A percentile compares a stretch with the other conserved stretches of the same genome.
Evolutionary conservation across 805 yeast species (phyloP).

Genomic region (Saccharomycopsis sp.): DNA sequence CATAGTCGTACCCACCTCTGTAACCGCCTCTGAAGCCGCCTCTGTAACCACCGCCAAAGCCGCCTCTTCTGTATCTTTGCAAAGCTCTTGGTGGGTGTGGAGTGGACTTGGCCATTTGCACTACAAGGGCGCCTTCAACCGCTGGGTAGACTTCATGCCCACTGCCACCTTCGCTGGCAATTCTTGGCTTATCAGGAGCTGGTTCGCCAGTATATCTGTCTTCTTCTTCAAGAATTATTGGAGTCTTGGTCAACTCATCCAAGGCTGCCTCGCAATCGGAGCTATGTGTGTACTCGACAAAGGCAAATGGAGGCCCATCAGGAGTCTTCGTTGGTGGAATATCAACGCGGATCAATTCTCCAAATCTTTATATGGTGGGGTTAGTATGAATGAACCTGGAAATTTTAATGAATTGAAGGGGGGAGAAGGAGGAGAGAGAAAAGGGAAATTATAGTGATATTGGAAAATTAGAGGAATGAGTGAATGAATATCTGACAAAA

Average conservation of each 20-base stretch:
- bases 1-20: conserved; percentile 8
- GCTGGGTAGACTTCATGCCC: too few relatives aligned
- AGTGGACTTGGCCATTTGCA: conserved; percentile 19
- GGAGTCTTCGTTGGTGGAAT: conserved; percentile 53
- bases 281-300: conserved; percentile 47
- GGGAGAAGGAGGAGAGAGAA: too few relatives aligned
- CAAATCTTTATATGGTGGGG: too few relatives aligned
- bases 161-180: too few relatives aligned
- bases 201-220: conserved; percentile 1
- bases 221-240: conserved; percentile 9
- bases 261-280: conserved; percentile 49
- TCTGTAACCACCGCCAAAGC: conserved; percentile 16
- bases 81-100: conserved; percentile 15
- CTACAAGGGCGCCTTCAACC: conserved; percentile 19
- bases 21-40: conserved; percentile 14
- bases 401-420: too few relatives aligned
- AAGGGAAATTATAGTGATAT: too few relatives aligned
- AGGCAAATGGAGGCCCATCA: conserved; percentile 52
- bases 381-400: too few relatives aligned
- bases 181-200: background rate
- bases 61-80: conserved; percentile 17
- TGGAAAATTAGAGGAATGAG: too few relatives aligned
- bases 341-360: conserved; percentile 48
- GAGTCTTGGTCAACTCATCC: conserved; percentile 27
- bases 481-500: too few relatives aligned